phyloP scores from a whole-genome alignment of 768 basidiomycete genomes.

The Mycena galopus region DNA sequence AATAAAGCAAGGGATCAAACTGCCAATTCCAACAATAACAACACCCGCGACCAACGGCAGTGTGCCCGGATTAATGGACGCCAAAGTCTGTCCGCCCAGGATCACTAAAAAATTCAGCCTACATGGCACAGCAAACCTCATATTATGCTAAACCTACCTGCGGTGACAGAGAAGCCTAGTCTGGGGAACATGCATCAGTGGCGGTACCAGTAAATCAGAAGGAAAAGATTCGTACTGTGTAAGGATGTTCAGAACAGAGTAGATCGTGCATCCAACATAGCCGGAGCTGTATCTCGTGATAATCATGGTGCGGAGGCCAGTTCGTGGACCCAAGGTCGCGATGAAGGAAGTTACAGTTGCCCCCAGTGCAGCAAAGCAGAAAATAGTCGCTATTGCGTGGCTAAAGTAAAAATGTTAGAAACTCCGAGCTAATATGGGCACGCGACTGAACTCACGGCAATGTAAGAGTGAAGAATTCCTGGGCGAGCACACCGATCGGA shows the following conservation, averaged over 20 bases:
- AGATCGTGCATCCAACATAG: slow-evolving; percentile 62
- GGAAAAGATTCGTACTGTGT: slow-evolving; percentile 50
- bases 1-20: slow-evolving; percentile 60
- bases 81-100: slow-evolving; percentile 65
- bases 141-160: no score
- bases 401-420: slow-evolving; percentile 39
- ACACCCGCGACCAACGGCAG: slow-evolving; percentile 64
- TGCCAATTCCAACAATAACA: slow-evolving; percentile 58
- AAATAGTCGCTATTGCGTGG: slow-evolving; percentile 58
- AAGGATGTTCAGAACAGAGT: slow-evolving; percentile 66
- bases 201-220: not conserved
- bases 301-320: slow-evolving; percentile 68
- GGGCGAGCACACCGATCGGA: slow-evolving; percentile 63
- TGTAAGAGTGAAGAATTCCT: slow-evolving; percentile 62
- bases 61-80: slow-evolving; percentile 57
- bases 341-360: slow-evolving; percentile 58
- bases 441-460: slow-evolving; percentile 50
- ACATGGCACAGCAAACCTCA: no score
- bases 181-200: slow-evolving; percentile 35
- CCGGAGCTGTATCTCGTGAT: slow-evolving; percentile 63
- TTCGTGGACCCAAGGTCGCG: slow-evolving; percentile 65
- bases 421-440: not conserved
- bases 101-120: no score
- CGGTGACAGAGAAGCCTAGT: slow-evolving; percentile 61
- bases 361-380: slow-evolving; percentile 54